Conservation (phyloP, 805 yeast species). For the Maudiozyma barnettii region DNA sequence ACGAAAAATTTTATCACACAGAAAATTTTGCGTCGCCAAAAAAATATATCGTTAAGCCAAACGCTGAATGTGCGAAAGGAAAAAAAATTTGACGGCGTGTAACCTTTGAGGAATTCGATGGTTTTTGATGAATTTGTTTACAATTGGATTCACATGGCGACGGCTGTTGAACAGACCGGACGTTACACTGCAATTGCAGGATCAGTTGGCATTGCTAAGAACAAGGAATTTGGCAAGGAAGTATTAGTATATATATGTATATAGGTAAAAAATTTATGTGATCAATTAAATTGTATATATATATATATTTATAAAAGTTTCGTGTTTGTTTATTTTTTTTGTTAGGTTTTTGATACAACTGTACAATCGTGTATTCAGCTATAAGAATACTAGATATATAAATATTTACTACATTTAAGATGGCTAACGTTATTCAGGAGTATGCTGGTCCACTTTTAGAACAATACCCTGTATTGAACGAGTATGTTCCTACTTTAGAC, state of each 20-base stretch:
- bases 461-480: conserved; percentile 13
- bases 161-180: not conserved
- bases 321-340: too few species aligned
- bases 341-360: too few species aligned
- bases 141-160: not conserved
- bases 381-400: too few species aligned
- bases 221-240: not conserved
- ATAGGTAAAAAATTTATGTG: too few species aligned
- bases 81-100: not conserved
- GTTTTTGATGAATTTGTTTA: not conserved
- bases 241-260: too few species aligned
- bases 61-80: not conserved
- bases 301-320: too few species aligned
- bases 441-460: conserved; percentile 15
- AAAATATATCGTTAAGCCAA: too few species aligned
- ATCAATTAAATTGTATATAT: too few species aligned
- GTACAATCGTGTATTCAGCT: too few species aligned
- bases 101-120: not conserved
- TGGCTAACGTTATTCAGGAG: conserved; percentile 10
- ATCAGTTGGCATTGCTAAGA: not conserved
- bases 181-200: not conserved
- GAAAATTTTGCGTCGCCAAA: too few species aligned
- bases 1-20: too few species aligned
- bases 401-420: not conserved
- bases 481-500: conserved; percentile 24